Percentiles rank a stretch among this genome's conserved stretches.
Conservation (phyloP, 768 basidiomycete genomes). For the Tylopilus balloui region DNA sequence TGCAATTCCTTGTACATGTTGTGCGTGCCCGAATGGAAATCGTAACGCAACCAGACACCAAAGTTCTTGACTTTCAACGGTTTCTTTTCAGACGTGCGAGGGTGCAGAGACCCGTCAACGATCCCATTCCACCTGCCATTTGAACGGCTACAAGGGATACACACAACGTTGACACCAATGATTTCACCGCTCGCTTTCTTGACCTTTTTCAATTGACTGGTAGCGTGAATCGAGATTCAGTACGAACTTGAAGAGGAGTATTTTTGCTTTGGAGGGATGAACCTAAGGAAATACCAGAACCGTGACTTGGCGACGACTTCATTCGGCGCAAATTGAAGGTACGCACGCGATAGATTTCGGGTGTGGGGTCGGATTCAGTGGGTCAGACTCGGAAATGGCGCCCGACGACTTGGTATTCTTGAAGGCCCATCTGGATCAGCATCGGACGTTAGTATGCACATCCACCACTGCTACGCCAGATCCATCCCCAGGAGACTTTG, state of each 20-base stretch:
- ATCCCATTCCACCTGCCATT: conserved; percentile 82
- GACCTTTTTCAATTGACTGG: conserved; percentile 94
- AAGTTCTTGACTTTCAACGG: conserved; percentile 99
- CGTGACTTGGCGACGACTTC: conserved; percentile 98
- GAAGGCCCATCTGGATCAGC: conserved; percentile 62
- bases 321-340: conserved; percentile 98
- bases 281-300: conserved; percentile 99
- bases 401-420: conserved; percentile 96
- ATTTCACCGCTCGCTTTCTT: conserved; percentile 99
- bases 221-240: background rate
- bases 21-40: conserved; percentile 99
- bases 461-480: conserved; percentile 17
- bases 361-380: conserved; percentile 86
- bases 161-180: conserved; percentile 94
- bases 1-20: conserved; percentile 99
- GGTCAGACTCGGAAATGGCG: conserved; percentile 98
- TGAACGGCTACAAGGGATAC: conserved; percentile 77
- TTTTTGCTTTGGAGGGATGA: conserved; percentile 20
- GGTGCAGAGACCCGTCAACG: conserved; percentile 38
- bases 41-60: conserved; percentile 99
- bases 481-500: conserved; percentile 29
- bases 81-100: conserved; percentile 64
- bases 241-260: background rate
- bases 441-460: conserved; percentile 14
- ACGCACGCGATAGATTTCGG: conserved; percentile 99